Conservation (phyloP, 1,284 basidiomycete genomes). For the Schizophyllum amplum region DNA sequence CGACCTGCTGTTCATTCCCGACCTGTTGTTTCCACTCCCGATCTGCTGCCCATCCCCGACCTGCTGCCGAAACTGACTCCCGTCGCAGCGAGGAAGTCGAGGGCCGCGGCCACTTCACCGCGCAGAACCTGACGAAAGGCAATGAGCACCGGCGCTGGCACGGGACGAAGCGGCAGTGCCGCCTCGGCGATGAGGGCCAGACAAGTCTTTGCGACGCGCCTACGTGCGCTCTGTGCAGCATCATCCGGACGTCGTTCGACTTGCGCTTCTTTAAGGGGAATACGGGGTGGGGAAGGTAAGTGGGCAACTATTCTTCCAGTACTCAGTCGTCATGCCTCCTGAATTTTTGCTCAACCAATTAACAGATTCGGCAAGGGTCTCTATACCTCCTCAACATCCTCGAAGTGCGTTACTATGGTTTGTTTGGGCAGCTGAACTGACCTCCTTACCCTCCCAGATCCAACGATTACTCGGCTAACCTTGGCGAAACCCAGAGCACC, state of each 20-base stretch:
- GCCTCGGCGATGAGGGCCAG: conserved; percentile 51
- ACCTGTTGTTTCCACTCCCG: too few species aligned
- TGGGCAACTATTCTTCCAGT: too few species aligned
- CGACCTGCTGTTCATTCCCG: too few species aligned
- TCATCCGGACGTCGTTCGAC: conserved; percentile 53
- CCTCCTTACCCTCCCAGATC: background rate
- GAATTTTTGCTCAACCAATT: too few species aligned
- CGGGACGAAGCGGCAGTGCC: conserved; percentile 46
- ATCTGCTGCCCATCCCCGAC: conserved; percentile 3
- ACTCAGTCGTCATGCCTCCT: too few species aligned
- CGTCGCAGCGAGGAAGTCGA: conserved; percentile 43
- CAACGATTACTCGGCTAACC: background rate
- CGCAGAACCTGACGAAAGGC: conserved; percentile 41
- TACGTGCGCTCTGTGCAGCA: conserved; percentile 48
- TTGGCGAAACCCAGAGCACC: background rate
- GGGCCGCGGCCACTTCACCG: conserved; percentile 43
- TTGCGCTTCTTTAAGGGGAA: conserved; percentile 51
- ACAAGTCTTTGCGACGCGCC: conserved; percentile 41
- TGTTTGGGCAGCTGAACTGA: background rate
- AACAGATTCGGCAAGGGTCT: conserved; percentile 4
- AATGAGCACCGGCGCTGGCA: conserved; percentile 59
- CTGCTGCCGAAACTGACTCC: background rate
- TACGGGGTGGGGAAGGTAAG: conserved; percentile 59
- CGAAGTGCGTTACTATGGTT: conserved; percentile 1
- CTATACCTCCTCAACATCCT: conserved; percentile 2